Conservation (phyloP, 345 rosid genomes). For the Mangifera indica region DNA sequence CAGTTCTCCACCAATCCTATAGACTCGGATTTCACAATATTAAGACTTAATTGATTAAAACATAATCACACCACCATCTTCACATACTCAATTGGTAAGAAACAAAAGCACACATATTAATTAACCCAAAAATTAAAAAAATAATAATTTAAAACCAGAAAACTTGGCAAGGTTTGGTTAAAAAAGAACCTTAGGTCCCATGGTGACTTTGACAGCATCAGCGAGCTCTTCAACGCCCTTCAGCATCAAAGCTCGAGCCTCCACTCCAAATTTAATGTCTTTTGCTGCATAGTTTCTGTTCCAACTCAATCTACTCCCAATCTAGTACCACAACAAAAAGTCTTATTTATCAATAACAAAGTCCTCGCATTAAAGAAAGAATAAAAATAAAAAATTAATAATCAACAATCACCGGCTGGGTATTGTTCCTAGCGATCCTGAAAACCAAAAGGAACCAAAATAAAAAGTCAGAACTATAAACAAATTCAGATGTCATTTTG, state of each 20-base stretch:
- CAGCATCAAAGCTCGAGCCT: slow-evolving; percentile 88
- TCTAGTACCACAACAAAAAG: slow-evolving; percentile 32
- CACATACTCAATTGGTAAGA: too few species aligned
- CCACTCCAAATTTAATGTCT: slow-evolving; percentile 84
- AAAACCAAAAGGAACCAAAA: slow-evolving; percentile 3
- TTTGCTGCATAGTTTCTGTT: slow-evolving; percentile 86
- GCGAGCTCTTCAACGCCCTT: slow-evolving; percentile 95
- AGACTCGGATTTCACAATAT: too few species aligned
- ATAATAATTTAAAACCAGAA: too few species aligned
- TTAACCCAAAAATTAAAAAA: too few species aligned
- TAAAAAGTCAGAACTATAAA: background rate
- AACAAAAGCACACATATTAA: too few species aligned
- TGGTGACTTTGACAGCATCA: slow-evolving; percentile 89
- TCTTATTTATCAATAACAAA: background rate
- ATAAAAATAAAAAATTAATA: background rate
- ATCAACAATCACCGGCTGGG: slow-evolving; percentile 50
- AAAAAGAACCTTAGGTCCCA: slow-evolving; percentile 87
- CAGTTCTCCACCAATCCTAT: too few species aligned
- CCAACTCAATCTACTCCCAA: slow-evolving; percentile 72
- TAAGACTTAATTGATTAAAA: too few species aligned
- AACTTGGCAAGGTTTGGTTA: background rate
- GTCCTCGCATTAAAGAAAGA: background rate
- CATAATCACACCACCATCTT: too few species aligned
- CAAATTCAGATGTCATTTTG: background rate
- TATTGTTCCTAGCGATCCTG: slow-evolving; percentile 58